A percentile compares a stretch with the other conserved stretches of the same genome.
Conservation (phyloP, 768 basidiomycete genomes). For the Leccinum longicurvipes region DNA sequence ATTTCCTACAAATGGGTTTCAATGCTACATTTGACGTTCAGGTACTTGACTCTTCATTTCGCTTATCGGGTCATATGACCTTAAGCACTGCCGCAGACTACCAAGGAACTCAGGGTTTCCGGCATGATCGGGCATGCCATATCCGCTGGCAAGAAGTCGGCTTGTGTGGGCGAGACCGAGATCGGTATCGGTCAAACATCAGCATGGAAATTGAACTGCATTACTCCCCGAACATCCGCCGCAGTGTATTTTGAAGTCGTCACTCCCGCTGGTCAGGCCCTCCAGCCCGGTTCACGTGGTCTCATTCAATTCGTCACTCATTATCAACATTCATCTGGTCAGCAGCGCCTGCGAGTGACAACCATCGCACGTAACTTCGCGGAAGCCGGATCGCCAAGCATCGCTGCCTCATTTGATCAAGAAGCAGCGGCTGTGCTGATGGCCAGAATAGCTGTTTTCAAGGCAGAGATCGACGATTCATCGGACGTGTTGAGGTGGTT, state of each 20-base stretch:
- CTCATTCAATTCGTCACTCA: conserved; percentile 98
- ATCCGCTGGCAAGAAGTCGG: conserved; percentile 94
- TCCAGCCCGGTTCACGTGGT: conserved; percentile 86
- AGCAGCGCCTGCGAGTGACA: conserved; percentile 93
- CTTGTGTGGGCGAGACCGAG: conserved; percentile 97
- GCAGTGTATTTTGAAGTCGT: conserved; percentile 99
- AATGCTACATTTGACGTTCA: conserved; percentile 99
- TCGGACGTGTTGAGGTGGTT: conserved; percentile 97
- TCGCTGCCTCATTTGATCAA: conserved; percentile 94
- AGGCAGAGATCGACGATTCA: conserved; percentile 97
- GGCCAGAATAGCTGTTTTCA: conserved; percentile 98
- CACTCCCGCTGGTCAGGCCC: conserved; percentile 90
- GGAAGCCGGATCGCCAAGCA: conserved; percentile 91
- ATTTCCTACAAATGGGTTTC: conserved; percentile 94
- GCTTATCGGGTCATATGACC: background rate
- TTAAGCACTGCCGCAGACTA: conserved; percentile 56
- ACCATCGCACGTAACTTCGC: conserved; percentile 98
- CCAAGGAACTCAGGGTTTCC: conserved; percentile 97
- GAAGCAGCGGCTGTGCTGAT: conserved; percentile 97
- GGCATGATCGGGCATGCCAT: conserved; percentile 97
- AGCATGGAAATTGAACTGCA: conserved; percentile 94
- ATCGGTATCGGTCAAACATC: conserved; percentile 99
- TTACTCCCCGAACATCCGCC: conserved; percentile 82
- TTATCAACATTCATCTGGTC: conserved; percentile 96
- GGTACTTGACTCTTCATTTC: conserved; percentile 40